Conservation (phyloP, 1,284 basidiomycete genomes). For the Cystobasidiaceae sp. region DNA sequence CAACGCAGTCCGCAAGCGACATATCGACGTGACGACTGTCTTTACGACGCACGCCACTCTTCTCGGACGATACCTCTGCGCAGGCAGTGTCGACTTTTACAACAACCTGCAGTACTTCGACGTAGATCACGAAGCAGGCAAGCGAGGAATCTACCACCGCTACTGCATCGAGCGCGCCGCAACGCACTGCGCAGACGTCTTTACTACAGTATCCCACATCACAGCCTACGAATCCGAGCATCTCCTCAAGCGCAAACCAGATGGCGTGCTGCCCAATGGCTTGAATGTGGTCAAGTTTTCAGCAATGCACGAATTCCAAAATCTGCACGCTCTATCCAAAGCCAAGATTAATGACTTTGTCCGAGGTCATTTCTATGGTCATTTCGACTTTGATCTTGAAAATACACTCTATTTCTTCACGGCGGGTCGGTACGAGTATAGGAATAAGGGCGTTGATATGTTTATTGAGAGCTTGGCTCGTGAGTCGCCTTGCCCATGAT, state of each 20-base stretch:
- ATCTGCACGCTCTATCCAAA: constrained; percentile 79
- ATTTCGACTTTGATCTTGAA: constrained; percentile 62
- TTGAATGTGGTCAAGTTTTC: constrained; percentile 96
- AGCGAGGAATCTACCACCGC: constrained; percentile 80
- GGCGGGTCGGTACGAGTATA: constrained; percentile 96
- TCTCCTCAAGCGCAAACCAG: constrained; percentile 92
- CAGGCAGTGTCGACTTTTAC: constrained; percentile 96
- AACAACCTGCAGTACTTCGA: constrained; percentile 99
- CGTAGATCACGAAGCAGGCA: constrained; percentile 97
- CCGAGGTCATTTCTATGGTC: constrained; percentile 95
- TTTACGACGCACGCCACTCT: constrained; percentile 95
- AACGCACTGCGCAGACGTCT: constrained; percentile 92
- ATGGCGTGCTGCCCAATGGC: constrained; percentile 96
- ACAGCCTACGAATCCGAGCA: constrained; percentile 97
- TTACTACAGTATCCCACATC: constrained; percentile 96
- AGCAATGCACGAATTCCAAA: constrained; percentile 96
- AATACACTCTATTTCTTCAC: constrained; percentile 99
- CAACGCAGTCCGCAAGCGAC: constrained; percentile 64
- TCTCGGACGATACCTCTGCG: constrained; percentile 94
- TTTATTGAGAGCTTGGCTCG: constrained; percentile 95
- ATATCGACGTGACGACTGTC: constrained; percentile 95
- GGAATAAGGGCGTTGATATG: constrained; percentile 99
- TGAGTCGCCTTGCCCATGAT: constrained; percentile 39
- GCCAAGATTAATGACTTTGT: constrained; percentile 98
- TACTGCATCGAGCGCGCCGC: constrained; percentile 97